phyloP scores from a whole-genome alignment of 139 green algal genomes.

The Chlamydomonas incerta region DNA sequence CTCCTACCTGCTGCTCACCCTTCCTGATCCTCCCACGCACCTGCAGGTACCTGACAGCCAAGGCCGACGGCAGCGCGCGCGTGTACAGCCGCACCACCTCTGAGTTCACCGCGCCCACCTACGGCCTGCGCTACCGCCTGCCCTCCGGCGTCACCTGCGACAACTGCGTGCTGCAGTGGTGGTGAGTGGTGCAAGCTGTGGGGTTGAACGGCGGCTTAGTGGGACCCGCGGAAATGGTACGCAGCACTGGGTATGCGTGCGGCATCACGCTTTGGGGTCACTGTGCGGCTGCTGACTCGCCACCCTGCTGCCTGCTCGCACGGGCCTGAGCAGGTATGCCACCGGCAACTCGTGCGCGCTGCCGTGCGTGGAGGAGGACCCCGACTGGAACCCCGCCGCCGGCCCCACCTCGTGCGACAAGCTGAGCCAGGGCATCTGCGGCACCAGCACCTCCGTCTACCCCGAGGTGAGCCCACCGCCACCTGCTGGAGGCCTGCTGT shows the following conservation, averaged over 20 bases:
- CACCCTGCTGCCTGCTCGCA: no score
- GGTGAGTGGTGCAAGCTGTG: background rate
- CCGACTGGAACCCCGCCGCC: background rate
- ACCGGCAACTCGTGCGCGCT: conserved; percentile 15
- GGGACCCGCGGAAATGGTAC: no score
- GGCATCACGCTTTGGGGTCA: no score
- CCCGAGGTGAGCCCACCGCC: background rate
- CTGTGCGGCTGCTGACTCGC: no score
- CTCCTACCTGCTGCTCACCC: no score
- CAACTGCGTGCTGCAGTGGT: conserved; percentile 30
- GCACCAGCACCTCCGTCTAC: background rate
- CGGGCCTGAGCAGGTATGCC: no score
- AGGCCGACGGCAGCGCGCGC: background rate
- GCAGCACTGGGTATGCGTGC: no score
- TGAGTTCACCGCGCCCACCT: background rate
- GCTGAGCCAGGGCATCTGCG: background rate
- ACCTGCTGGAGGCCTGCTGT: no score
- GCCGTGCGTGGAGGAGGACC: conserved; percentile 16
- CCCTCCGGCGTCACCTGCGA: conserved; percentile 9
- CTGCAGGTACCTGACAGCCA: background rate
- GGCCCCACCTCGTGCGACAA: background rate
- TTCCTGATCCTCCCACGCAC: no score
- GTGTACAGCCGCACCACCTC: background rate
- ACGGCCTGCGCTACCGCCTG: conserved; percentile 17
- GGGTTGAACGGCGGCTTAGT: no score